Conservation (phyloP, 1,139 yeast genomes). For the Yamadazyma atmosphaerica region DNA sequence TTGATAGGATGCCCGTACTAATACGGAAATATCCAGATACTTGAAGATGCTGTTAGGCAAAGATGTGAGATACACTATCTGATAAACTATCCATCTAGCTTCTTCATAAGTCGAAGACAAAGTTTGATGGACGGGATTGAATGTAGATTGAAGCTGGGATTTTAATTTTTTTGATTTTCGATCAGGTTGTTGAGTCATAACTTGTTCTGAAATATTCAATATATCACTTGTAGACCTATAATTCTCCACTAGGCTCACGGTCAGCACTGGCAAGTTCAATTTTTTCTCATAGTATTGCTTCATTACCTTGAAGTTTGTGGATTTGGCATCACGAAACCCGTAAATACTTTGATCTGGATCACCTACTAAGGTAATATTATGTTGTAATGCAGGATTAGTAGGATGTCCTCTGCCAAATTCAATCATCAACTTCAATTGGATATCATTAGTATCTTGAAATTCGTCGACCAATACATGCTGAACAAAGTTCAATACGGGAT, state of each 20-base stretch:
- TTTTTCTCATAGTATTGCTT: constrained; percentile 35
- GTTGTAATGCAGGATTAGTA: constrained; percentile 18
- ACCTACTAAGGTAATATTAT: constrained; percentile 82
- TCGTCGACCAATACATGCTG: constrained; percentile 87
- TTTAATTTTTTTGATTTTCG: constrained; percentile 45
- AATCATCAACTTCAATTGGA: constrained; percentile 71
- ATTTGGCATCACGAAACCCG: constrained; percentile 80
- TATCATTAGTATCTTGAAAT: constrained; percentile 85
- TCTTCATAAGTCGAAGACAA: constrained; percentile 49
- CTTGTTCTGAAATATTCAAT: constrained; percentile 58
- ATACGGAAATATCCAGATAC: constrained; percentile 64
- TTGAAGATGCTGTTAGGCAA: constrained; percentile 36
- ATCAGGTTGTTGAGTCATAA: constrained; percentile 62
- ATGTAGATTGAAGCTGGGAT: constrained; percentile 43
- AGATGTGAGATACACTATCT: constrained; percentile 46
- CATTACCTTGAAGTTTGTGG: constrained; percentile 67
- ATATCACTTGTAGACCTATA: constrained; percentile 79
- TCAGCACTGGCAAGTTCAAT: constrained; percentile 19
- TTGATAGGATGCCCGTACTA: constrained; percentile 63
- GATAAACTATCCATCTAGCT: constrained; percentile 57
- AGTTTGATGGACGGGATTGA: constrained; percentile 49
- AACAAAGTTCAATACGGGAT: constrained; percentile 49
- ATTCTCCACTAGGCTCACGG: constrained; percentile 59
- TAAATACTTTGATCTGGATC: constrained; percentile 97
- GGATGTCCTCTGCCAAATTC: constrained; percentile 50